Conservation (phyloP, 306 rosid species). For the Oemleria cerasiformis region DNA sequence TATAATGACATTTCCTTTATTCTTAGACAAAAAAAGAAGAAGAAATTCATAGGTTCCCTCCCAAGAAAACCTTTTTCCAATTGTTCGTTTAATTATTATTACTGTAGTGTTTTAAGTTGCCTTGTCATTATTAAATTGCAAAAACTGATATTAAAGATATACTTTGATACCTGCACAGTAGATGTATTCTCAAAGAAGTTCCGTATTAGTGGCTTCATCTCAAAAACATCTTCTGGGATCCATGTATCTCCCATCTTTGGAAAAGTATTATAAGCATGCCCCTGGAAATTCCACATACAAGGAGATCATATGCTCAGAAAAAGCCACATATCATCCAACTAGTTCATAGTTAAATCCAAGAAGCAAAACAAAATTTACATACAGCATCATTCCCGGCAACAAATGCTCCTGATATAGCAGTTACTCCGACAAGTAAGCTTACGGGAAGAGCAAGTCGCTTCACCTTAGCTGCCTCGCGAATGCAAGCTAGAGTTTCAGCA, state of each 20-base stretch:
- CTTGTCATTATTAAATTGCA: not conserved
- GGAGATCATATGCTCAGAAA: not conserved
- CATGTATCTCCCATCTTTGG: slow-evolving; percentile 89
- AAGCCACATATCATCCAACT: slow-evolving; percentile 5
- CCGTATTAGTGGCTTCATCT: slow-evolving; percentile 73
- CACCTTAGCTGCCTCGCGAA: slow-evolving; percentile 85
- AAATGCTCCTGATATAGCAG: slow-evolving; percentile 91
- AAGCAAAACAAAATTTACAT: slow-evolving; percentile 30
- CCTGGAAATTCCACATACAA: slow-evolving; percentile 45
- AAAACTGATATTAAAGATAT: not conserved
- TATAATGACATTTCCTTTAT: not conserved
- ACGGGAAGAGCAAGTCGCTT: slow-evolving; percentile 69
- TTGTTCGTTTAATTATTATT: not conserved
- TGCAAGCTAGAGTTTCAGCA: slow-evolving; percentile 72
- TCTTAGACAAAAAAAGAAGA: not conserved
- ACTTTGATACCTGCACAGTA: slow-evolving; percentile 59
- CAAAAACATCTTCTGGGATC: slow-evolving; percentile 69
- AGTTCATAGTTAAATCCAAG: slow-evolving; percentile 14
- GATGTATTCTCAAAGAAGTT: slow-evolving; percentile 90
- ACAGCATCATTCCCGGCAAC: slow-evolving; percentile 97
- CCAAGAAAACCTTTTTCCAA: not conserved
- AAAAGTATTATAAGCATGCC: slow-evolving; percentile 81
- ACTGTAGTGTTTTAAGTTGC: not conserved
- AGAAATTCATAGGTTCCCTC: not conserved
- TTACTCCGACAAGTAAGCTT: slow-evolving; percentile 72